A percentile compares a stretch with the other conserved stretches of the same genome.
These are phyloP conservation scores for Grigorovia transvaalensis DNA, from an alignment of 805 yeast genomes.

Conservation along the genomic window DNA sequence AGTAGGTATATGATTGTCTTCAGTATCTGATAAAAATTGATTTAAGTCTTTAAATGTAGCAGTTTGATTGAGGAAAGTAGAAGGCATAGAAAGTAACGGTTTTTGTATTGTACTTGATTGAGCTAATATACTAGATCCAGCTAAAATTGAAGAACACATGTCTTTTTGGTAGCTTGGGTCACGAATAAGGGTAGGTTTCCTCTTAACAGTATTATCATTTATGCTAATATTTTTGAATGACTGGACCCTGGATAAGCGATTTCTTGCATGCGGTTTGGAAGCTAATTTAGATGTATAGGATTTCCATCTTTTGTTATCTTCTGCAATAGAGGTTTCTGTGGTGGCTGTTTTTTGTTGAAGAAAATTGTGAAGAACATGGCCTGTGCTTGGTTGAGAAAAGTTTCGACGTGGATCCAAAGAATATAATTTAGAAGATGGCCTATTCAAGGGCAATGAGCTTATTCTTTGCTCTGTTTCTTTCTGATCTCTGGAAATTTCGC, in stretches of 20 bases:
- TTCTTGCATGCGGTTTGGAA: neutral
- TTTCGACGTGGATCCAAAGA: slow-evolving; percentile 27
- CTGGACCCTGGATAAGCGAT: neutral
- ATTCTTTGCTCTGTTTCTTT: neutral
- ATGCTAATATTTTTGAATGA: neutral
- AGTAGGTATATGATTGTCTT: neutral
- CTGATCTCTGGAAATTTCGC: neutral
- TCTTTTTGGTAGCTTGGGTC: neutral
- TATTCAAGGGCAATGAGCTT: neutral
- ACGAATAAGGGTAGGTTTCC: neutral
- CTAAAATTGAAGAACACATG: neutral
- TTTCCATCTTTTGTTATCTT: slow-evolving; percentile 2
- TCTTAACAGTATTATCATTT: neutral
- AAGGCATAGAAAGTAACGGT: slow-evolving; percentile 15
- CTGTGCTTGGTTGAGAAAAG: slow-evolving; percentile 18
- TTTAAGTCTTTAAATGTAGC: slow-evolving; percentile 22
- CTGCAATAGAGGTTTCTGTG: neutral
- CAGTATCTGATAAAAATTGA: slow-evolving; percentile 13
- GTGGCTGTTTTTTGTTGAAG: neutral
- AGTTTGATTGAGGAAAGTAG: slow-evolving; percentile 17
- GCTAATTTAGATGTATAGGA: neutral
- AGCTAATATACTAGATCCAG: slow-evolving; percentile 17
- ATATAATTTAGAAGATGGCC: neutral
- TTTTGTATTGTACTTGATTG: slow-evolving; percentile 22
- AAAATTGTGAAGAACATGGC: slow-evolving; percentile 7